Evolutionary conservation across 345 rosid genomes (phyloP).

Genomic region (Balakata baccata): DNA sequence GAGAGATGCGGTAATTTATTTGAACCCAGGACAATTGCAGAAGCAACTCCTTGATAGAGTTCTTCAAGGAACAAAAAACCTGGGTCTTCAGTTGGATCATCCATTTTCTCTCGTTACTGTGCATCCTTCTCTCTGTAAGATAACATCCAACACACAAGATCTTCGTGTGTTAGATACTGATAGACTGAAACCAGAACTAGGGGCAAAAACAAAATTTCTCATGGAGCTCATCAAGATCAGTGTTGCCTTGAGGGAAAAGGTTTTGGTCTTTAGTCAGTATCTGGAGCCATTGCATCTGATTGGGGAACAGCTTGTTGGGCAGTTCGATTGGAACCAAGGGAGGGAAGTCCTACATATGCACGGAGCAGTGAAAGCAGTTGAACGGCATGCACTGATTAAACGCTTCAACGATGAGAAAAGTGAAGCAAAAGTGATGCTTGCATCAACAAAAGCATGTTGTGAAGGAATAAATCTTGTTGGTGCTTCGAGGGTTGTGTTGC

Average conservation of each 20-base stretch:
- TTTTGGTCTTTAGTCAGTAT: slow-evolving; percentile 66
- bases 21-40: slow-evolving; percentile 48
- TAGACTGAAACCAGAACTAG: slow-evolving; percentile 37
- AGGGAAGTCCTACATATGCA: slow-evolving; percentile 47
- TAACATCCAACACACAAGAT: too few relatives aligned
- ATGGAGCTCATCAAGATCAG: slow-evolving; percentile 49
- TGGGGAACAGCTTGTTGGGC: slow-evolving; percentile 33
- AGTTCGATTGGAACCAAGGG: slow-evolving; percentile 49
- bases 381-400: slow-evolving; percentile 48
- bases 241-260: slow-evolving; percentile 47
- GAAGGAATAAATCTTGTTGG: slow-evolving; percentile 80
- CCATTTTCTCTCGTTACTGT: slow-evolving; percentile 46
- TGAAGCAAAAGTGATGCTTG: slow-evolving; percentile 61
- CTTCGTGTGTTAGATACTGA: slow-evolving; percentile 20
- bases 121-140: slow-evolving; percentile 50
- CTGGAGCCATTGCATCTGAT: slow-evolving; percentile 48
- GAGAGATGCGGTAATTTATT: slow-evolving; percentile 49
- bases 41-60: slow-evolving; percentile 32
- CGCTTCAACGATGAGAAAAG: slow-evolving; percentile 53
- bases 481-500: slow-evolving; percentile 76
- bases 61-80: too few relatives aligned
- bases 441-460: slow-evolving; percentile 67
- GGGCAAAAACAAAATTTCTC: slow-evolving; percentile 61
- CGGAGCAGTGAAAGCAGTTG: slow-evolving; percentile 35
- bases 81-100: slow-evolving; percentile 26